These are phyloP conservation scores for Stephanodiscus triporus DNA, from an alignment of 108 stramenopile genomes.

Conservation along the genomic window DNA sequence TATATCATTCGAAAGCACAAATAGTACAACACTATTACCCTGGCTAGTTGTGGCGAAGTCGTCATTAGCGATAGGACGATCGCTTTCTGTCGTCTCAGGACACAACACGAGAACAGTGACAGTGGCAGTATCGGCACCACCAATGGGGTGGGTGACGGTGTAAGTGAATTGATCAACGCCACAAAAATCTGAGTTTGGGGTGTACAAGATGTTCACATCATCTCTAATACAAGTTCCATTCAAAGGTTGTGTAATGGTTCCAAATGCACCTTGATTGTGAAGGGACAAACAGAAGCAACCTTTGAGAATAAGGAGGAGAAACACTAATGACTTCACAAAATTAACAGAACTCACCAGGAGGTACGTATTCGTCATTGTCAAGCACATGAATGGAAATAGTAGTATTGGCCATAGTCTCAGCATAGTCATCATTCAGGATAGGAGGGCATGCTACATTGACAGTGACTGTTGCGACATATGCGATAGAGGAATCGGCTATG, in stretches of 20 bases:
- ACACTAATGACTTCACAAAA: not conserved
- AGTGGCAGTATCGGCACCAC: constrained; percentile 21
- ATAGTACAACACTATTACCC: constrained; percentile 6
- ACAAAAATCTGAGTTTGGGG: constrained; percentile 18
- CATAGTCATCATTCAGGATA: not conserved
- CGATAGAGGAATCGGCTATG: constrained; percentile 7
- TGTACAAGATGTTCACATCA: constrained; percentile 3
- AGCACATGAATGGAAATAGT: not conserved
- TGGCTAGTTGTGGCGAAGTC: constrained; percentile 27
- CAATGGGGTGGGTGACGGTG: constrained; percentile 20
- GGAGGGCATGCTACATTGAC: constrained; percentile 14
- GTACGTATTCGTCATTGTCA: constrained; percentile 6
- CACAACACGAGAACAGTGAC: constrained; percentile 22
- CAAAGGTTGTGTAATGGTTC: constrained; percentile 6
- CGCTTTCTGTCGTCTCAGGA: not conserved
- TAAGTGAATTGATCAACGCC: constrained; percentile 26
- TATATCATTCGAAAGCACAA: constrained; percentile 23
- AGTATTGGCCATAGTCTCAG: constrained; percentile 4
- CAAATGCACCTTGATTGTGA: not conserved
- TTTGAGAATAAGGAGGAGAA: not conserved
- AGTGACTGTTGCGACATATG: constrained; percentile 19
- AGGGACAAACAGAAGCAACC: not conserved
- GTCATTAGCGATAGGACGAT: constrained; percentile 10
- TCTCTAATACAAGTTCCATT: not conserved
- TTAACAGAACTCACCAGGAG: not conserved